Evolutionary conservation across 2,329 filamentous ascomycete species (phyloP), one percentile per base, ranked within the genome.

Genomic region (Exophiala spinifera): DNA sequence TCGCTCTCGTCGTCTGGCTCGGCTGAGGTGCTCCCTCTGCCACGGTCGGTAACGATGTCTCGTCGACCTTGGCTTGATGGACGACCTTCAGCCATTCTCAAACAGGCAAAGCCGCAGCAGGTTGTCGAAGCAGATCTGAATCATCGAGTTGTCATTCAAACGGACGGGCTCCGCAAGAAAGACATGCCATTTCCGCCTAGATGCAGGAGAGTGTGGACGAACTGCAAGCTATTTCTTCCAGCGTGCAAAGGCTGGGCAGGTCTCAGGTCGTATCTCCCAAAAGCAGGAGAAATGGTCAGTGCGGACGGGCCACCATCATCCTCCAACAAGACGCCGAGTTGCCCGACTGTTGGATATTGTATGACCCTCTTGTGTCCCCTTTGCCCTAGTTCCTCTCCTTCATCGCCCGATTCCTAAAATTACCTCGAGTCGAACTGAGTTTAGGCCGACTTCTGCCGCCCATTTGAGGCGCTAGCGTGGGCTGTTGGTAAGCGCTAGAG

Each of bases 31-130:
- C n/a, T 36, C 4, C 40, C 42, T 44, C 36, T 51, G 42, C 21
- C 13, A 31, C 19, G 42, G 34, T 55, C 39, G 33, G 46, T 44
- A 31, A 28, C 33, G 13, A 21, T 19, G 25, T 44, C 19, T 13
- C 15, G 42, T 46, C 33, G 17, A 47, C 10, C 47, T n/a, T 50
- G 42, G 14, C 19, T 40, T 20, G 53, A 20, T 31, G 37, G 34
- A 21, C 33, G 21, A 19, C 48, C 31, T 44, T 55, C 46, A 50
- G 50, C 53, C 53, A 55, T 55, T 33, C 53, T 55, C 40, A 43
- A 55, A 50, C n/a, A 42, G 53, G 53, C 43, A 51, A 55, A 31
- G 39, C 28, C 19, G 43, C 17, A 20, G 25, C 33, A 44, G 36
- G 17, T 25, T 40, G 42, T 19, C 44, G 33, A 55, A 42, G 47